Evolutionary conservation across 139 green algal genomes (phyloP).

Genomic region (Chlamydomonas asymmetrica): DNA sequence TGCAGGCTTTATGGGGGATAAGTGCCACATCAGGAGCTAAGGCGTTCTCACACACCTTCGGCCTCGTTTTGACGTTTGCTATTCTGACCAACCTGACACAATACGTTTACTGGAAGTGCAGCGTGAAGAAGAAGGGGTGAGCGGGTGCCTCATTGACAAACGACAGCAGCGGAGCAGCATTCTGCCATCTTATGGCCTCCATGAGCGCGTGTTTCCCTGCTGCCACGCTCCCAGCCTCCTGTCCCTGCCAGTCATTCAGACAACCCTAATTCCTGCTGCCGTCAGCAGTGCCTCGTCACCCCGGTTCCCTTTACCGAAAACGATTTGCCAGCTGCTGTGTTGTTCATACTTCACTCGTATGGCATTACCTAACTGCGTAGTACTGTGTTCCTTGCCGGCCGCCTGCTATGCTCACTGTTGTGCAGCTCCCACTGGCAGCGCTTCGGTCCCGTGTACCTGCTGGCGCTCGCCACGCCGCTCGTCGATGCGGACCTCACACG

Average conservation of each 20-base stretch:
- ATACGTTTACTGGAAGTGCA: slow-evolving; percentile 42
- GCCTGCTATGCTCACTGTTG: not conserved
- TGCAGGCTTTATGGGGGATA: slow-evolving; percentile 46
- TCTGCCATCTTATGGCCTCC: too few relatives aligned
- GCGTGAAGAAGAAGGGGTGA: too few relatives aligned
- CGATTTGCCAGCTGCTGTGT: too few relatives aligned
- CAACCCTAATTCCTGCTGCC: too few relatives aligned
- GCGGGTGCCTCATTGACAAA: too few relatives aligned
- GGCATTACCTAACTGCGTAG: not conserved
- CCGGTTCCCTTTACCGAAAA: too few relatives aligned
- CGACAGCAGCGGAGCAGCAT: too few relatives aligned
- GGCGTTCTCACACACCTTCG: slow-evolving; percentile 51
- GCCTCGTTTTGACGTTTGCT: slow-evolving; percentile 53
- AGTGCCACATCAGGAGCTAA: slow-evolving; percentile 56
- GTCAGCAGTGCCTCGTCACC: too few relatives aligned
- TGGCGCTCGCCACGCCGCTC: slow-evolving; percentile 48
- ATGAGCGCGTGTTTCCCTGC: too few relatives aligned
- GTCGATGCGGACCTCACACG: slow-evolving; percentile 60
- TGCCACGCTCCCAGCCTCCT: too few relatives aligned
- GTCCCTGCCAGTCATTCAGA: too few relatives aligned
- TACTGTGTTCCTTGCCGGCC: not conserved
- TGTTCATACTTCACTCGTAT: too few relatives aligned
- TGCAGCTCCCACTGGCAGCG: slow-evolving; percentile 48
- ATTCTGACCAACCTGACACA: slow-evolving; percentile 58
- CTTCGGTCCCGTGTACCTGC: slow-evolving; percentile 52